These are phyloP conservation scores for Zygoascus biomembranicola DNA, from an alignment of 805 yeast genomes.

Conservation along the genomic window DNA sequence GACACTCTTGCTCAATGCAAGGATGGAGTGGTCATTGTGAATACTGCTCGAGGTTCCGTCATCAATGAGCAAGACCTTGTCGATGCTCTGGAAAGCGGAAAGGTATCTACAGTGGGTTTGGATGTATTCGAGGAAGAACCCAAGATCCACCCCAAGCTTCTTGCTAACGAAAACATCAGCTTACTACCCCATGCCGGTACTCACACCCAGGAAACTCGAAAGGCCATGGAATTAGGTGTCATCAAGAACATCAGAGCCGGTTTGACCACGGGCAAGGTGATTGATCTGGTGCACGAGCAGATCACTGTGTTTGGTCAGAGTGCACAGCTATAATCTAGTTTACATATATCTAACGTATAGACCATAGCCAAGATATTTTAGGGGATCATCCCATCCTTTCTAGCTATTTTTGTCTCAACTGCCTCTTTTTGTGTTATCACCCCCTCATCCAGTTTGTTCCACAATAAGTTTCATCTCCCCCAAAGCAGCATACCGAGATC, in stretches of 20 bases:
- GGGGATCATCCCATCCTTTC: too few species aligned
- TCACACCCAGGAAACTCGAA: slow-evolving; percentile 36
- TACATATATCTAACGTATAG: too few species aligned
- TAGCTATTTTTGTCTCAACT: too few species aligned
- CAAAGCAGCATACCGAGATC: too few species aligned
- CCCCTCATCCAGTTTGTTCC: too few species aligned
- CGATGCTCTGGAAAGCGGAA: slow-evolving; percentile 40
- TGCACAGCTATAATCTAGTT: background rate
- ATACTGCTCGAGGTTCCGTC: slow-evolving; percentile 56
- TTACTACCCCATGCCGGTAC: slow-evolving; percentile 52
- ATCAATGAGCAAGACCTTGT: slow-evolving; percentile 46
- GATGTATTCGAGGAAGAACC: slow-evolving; percentile 61
- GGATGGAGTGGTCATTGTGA: slow-evolving; percentile 45
- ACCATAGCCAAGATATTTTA: too few species aligned
- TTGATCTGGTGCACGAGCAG: slow-evolving; percentile 70
- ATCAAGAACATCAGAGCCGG: slow-evolving; percentile 57
- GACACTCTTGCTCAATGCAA: slow-evolving; percentile 42
- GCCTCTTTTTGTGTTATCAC: too few species aligned
- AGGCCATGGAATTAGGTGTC: slow-evolving; percentile 73
- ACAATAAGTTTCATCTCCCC: too few species aligned
- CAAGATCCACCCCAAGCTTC: slow-evolving; percentile 39
- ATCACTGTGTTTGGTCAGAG: background rate
- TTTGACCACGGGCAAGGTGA: slow-evolving; percentile 58
- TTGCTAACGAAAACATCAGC: slow-evolving; percentile 37
- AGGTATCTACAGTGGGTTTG: slow-evolving; percentile 44